phyloP scores from a whole-genome alignment of 257 asterid genomes.

The Solanum ossicruentum region DNA sequence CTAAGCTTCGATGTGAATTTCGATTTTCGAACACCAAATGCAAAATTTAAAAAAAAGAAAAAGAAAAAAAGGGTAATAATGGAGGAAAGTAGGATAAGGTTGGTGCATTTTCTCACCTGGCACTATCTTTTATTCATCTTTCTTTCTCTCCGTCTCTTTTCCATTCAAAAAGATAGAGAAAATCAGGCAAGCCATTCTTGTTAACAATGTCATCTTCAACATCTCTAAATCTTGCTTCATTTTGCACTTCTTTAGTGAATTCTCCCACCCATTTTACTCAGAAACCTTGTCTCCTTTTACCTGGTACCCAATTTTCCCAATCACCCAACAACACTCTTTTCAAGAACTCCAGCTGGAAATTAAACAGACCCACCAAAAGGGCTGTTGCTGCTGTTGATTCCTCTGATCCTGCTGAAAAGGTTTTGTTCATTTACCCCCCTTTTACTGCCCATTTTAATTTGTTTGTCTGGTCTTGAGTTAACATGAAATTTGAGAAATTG shows the following conservation, averaged over 20 bases:
- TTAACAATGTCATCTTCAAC: constrained; percentile 55
- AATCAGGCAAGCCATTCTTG: not conserved
- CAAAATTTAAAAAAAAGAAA: too few relatives aligned
- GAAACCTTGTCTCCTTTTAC: constrained; percentile 28
- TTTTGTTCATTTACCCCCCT: not conserved
- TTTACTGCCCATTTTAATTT: not conserved
- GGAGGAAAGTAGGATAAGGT: not conserved
- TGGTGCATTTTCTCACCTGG: not conserved
- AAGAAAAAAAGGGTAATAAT: fast-evolving
- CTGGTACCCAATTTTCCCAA: constrained; percentile 15
- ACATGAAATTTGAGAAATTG: not conserved
- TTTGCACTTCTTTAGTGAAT: constrained; percentile 21
- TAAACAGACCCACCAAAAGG: constrained; percentile 24
- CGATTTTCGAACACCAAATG: too few relatives aligned
- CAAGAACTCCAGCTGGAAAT: constrained; percentile 16
- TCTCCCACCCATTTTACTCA: constrained; percentile 21
- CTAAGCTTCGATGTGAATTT: too few relatives aligned
- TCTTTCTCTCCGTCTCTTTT: not conserved
- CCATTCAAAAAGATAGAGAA: not conserved
- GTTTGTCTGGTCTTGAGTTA: not conserved
- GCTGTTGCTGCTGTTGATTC: constrained; percentile 71
- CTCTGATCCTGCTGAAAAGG: constrained; percentile 55
- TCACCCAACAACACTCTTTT: constrained; percentile 23
- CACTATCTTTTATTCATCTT: not conserved
- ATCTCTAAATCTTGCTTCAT: constrained; percentile 47